Conservation (phyloP, 257 asterid genomes). For the Penstemon barbatus region DNA sequence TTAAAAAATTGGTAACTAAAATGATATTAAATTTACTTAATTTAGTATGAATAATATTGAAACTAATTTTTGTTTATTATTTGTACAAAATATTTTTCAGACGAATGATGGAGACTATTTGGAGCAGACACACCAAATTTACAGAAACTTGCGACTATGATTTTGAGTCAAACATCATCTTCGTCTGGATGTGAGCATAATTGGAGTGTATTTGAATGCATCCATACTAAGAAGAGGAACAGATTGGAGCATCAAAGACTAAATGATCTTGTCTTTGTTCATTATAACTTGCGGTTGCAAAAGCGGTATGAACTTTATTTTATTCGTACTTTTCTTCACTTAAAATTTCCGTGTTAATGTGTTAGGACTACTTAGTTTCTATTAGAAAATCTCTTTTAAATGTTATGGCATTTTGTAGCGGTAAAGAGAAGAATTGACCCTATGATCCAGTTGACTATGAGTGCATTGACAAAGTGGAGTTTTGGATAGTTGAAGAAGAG, state of each 20-base stretch:
- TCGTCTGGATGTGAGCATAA: conserved; percentile 15
- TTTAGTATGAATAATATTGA: neutral
- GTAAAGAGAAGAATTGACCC: neutral
- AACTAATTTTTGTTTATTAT: neutral
- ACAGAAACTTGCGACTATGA: neutral
- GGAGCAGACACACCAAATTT: neutral
- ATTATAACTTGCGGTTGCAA: conserved; percentile 8
- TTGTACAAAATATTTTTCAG: neutral
- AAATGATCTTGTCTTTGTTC: conserved; percentile 12
- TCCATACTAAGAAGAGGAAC: conserved; percentile 13
- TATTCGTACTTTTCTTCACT: neutral
- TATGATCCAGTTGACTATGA: conserved; percentile 25
- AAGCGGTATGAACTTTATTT: neutral
- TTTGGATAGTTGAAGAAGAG: neutral
- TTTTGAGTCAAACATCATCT: conserved; percentile 3
- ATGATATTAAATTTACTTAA: neutral
- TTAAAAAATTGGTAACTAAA: neutral
- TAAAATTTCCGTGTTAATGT: neutral
- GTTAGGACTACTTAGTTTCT: neutral
- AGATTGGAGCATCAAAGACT: neutral
- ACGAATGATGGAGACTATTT: conserved; percentile 15
- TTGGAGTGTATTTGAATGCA: conserved; percentile 17
- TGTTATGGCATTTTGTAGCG: neutral
- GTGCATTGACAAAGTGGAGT: neutral
- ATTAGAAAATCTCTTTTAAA: neutral